Evolutionary conservation across 139 green algal genomes (phyloP).

Genomic region (Klebsormidium nitens): DNA sequence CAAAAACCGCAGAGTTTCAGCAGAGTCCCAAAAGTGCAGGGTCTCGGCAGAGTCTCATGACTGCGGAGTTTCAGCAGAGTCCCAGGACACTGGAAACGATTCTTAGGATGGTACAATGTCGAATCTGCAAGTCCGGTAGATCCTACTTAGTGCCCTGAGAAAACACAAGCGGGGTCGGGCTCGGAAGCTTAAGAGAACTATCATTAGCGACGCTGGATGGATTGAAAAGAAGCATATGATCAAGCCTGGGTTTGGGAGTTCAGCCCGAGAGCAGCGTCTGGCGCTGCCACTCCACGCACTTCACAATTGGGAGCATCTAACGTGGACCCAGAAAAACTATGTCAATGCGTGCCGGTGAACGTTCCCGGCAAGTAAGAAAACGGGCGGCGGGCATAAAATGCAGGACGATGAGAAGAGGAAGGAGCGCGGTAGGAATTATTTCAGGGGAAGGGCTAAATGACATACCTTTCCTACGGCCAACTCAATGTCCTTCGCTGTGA

Average conservation of each 20-base stretch:
- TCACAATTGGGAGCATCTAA: not conserved
- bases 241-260: no score
- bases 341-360: not conserved
- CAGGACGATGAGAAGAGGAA: no score
- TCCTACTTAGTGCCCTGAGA: no score
- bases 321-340: not conserved
- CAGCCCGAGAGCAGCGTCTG: not conserved
- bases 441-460: not conserved
- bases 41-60: not conserved
- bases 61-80: not conserved
- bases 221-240: no score
- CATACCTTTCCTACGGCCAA: constrained; percentile 52
- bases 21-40: not conserved
- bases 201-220: no score
- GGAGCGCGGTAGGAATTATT: constrained; percentile 1
- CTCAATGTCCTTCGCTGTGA: constrained; percentile 68
- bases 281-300: not conserved
- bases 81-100: no score
- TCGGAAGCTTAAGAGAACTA: no score
- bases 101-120: no score
- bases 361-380: not conserved
- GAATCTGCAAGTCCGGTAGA: no score
- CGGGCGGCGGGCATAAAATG: not conserved
- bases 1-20: not conserved
- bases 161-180: no score